Percentiles rank a stretch among this genome's conserved stretches.
Evolutionary conservation across 2,329 filamentous ascomycete genomes (phyloP).

Genomic region (Albophoma yamanashiensis): DNA sequence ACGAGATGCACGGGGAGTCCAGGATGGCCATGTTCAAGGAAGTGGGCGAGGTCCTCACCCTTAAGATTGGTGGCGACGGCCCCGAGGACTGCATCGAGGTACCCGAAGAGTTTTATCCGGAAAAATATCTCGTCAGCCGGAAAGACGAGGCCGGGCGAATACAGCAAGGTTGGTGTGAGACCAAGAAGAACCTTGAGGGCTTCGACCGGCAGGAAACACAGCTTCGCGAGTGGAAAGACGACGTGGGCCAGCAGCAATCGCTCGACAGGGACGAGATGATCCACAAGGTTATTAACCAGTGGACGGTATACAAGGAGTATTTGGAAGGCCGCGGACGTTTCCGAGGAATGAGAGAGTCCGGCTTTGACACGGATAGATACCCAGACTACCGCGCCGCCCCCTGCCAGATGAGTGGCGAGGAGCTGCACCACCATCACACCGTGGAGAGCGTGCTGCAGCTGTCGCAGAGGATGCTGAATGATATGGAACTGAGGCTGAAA

Average conservation of each 20-base stretch:
- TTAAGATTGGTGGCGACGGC: conserved; percentile 32
- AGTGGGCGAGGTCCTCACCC: conserved; percentile 37
- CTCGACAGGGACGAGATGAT: conserved; percentile 20
- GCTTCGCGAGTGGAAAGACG: conserved; percentile 16
- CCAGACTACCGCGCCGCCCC: conserved; percentile 28
- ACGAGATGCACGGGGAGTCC: conserved; percentile 21
- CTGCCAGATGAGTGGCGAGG: conserved; percentile 21
- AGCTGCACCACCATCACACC: conserved; percentile 16
- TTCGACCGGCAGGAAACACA: conserved; percentile 13
- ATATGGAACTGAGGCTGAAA: conserved; percentile 20
- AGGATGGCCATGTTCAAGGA: conserved; percentile 33
- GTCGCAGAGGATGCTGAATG: conserved; percentile 21
- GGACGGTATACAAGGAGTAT: conserved; percentile 21
- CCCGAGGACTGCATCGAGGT: conserved; percentile 35
- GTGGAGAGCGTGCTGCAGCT: conserved; percentile 22
- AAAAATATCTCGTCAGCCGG: conserved; percentile 37
- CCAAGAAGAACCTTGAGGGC: conserved; percentile 15
- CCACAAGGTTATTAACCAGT: conserved; percentile 18
- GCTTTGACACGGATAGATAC: conserved; percentile 25
- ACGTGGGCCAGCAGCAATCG: conserved; percentile 12
- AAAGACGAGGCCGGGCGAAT: conserved; percentile 36
- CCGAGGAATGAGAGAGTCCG: conserved; percentile 23
- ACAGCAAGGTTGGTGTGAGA: conserved; percentile 23
- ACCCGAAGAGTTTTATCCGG: conserved; percentile 40
- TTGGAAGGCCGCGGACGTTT: conserved; percentile 24